Base-by-base conservation (phyloP, 2,329 filamentous ascomycete genomes). In the Ophiostoma ulmi region DNA sequence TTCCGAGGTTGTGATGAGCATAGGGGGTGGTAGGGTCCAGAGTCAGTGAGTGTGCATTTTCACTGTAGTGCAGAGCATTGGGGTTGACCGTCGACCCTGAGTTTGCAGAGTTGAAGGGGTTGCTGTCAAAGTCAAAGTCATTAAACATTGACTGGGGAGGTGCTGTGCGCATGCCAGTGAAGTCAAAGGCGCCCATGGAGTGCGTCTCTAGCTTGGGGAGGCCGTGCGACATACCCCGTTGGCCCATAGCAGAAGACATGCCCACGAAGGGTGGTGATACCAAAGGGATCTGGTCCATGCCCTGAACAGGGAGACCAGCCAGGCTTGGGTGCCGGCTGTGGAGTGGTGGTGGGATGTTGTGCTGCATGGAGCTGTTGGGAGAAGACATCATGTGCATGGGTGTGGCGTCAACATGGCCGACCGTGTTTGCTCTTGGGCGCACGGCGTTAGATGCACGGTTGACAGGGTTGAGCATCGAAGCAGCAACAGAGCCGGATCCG, bases 391-490 rank as follows among this genome's bases (percentile, higher is more conserved):
- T 65, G 20, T 65, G 63, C 63, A 65, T 65, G 65, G 90, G 87
- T 70, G 85, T 84, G 71, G 88, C 87, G 78, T 97, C 95, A 71
- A 98, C 88, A 79, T 98, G 94, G 77, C 94, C 95, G 77, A 99
- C 96, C 52, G 95, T 99, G 78, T 98, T 98, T 70, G 95, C 94
- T 76, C 95, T 86, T 31, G 94, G 95, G 74, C 95, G 87, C 87
- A 94, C 94, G 14, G 85, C 84, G 70, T 83, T 80, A 73, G 81
- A 83, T 68, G 81, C 84, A 6, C 41, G 55, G 68, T 80, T 81
- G 69, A 81, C 81, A 22, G 80, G 63, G 20, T 65, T 39, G n/a
- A 65, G 63, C 63, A 65, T 20, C 11, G 63, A 39, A 79, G 72
- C 81, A 80, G 55, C 81, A 83, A 65, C 44, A 20, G 81, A 79